Evolutionary conservation across 305 asterid species (phyloP).

Genomic region (Fraxinus paxiana): DNA sequence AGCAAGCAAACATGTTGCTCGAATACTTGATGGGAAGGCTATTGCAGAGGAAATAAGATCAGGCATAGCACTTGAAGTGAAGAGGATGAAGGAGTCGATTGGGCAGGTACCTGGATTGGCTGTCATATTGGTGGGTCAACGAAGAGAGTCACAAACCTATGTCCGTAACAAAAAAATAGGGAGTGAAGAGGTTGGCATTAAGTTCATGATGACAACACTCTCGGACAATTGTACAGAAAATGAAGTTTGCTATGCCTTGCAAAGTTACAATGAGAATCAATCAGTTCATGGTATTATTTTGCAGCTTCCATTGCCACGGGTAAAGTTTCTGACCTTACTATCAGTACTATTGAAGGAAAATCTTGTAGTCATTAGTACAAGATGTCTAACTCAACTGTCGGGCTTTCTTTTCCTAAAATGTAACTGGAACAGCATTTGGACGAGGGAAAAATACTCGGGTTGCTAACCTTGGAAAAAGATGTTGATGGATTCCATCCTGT

Average conservation of each 20-base stretch:
- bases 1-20: slow-evolving; percentile 39
- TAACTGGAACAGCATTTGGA: slow-evolving; percentile 60
- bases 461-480: slow-evolving; percentile 66
- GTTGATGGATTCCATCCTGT: slow-evolving; percentile 93
- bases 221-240: slow-evolving; percentile 61
- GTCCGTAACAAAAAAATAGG: slow-evolving; percentile 69
- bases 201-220: slow-evolving; percentile 44
- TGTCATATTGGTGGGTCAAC: slow-evolving; percentile 76
- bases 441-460: slow-evolving; percentile 57
- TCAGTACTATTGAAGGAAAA: slow-evolving; percentile 1
- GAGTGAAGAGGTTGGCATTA: slow-evolving; percentile 80
- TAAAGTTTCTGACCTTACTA: slow-evolving; percentile 29
- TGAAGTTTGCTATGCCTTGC: slow-evolving; percentile 56
- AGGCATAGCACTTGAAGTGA: slow-evolving; percentile 61
- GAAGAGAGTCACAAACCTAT: slow-evolving; percentile 69
- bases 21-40: slow-evolving; percentile 61
- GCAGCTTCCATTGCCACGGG: slow-evolving; percentile 96
- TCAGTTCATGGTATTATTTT: slow-evolving; percentile 75
- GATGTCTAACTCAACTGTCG: not conserved
- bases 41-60: slow-evolving; percentile 68
- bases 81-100: slow-evolving; percentile 51
- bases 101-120: slow-evolving; percentile 81
- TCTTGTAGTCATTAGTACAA: not conserved
- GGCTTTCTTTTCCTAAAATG: not conserved
- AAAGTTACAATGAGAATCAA: slow-evolving; percentile 56